phyloP scores from a whole-genome alignment of 257 asterid genomes.

The Solanum dulcamara region DNA sequence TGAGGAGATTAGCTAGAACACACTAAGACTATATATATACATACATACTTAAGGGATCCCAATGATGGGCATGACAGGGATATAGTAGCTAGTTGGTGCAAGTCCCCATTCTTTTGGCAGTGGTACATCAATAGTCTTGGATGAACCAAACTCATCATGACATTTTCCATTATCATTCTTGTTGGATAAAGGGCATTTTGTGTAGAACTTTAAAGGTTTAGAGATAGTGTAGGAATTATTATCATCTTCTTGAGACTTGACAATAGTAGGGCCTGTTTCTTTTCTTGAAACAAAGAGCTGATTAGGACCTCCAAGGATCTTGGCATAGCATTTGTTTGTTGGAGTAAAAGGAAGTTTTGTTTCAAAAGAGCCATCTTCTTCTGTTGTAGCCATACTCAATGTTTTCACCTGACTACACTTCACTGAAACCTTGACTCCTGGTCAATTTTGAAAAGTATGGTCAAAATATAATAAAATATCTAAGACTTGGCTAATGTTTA shows the following conservation, averaged over 20 bases:
- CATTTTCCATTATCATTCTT: slow-evolving; percentile 17
- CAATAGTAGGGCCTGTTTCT: slow-evolving; percentile 15
- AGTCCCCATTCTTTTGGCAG: slow-evolving; percentile 84
- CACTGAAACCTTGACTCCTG: slow-evolving; percentile 55
- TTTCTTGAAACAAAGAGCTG: slow-evolving; percentile 32
- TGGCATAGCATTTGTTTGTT: slow-evolving; percentile 42
- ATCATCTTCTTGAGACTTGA: slow-evolving; percentile 12
- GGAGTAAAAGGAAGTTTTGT: slow-evolving; percentile 13
- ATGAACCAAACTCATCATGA: slow-evolving; percentile 46
- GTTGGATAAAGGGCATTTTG: slow-evolving; percentile 31
- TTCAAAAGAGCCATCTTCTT: slow-evolving; percentile 46
- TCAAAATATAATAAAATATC: not conserved
- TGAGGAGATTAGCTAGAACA: not conserved
- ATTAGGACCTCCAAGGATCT: slow-evolving; percentile 70
- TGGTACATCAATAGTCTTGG: slow-evolving; percentile 75
- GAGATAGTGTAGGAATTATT: slow-evolving; percentile 26
- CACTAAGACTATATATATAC: not conserved
- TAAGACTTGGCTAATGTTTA: not conserved
- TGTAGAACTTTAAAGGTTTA: slow-evolving; percentile 53
- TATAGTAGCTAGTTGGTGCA: slow-evolving; percentile 68
- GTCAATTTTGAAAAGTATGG: not conserved
- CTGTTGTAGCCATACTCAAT: slow-evolving; percentile 32
- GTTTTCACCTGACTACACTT: slow-evolving; percentile 58
- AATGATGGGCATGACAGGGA: slow-evolving; percentile 75
- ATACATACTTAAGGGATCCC: slow-evolving; percentile 57